Evolutionary conservation across 805 yeast species (phyloP).

Genomic region (Ogataea ramenticola): DNA sequence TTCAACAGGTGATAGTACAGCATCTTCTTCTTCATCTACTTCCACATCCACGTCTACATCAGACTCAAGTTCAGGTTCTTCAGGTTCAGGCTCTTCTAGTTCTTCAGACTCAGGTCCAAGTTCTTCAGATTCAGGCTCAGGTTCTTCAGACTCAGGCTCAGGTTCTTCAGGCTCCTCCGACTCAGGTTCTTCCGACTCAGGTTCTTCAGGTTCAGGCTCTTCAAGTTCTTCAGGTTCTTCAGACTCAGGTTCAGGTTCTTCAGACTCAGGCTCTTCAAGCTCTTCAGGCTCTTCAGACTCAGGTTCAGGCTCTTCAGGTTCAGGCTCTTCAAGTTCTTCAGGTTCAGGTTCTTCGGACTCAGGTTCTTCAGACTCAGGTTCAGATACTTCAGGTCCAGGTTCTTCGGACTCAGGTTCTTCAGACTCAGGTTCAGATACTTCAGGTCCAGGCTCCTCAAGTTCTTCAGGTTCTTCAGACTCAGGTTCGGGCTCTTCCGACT

Average conservation of each 20-base stretch:
- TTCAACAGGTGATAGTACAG: not conserved
- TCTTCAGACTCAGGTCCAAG: not conserved
- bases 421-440: not conserved
- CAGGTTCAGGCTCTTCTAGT: not conserved
- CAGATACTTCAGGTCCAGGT: not conserved
- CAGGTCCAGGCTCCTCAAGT: slow-evolving; percentile 37
- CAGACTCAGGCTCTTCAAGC: not conserved
- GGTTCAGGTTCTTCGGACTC: no score
- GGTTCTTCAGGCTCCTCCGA: slow-evolving; percentile 27
- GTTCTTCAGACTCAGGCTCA: not conserved
- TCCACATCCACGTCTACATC: not conserved
- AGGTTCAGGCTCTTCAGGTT: not conserved
- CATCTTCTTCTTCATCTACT: not conserved
- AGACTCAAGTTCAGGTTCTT: not conserved
- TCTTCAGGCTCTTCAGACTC: no score
- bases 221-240: not conserved
- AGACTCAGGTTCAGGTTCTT: not conserved
- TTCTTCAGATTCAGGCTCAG: not conserved
- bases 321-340: no score
- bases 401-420: not conserved
- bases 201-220: slow-evolving; percentile 12
- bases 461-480: no score
- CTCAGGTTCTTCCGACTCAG: not conserved
- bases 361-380: not conserved
- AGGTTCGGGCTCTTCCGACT: not conserved